These are phyloP conservation scores for Fusarium drepaniforme DNA, from an alignment of 2,329 filamentous ascomycete genomes.

Conservation along the genomic window DNA sequence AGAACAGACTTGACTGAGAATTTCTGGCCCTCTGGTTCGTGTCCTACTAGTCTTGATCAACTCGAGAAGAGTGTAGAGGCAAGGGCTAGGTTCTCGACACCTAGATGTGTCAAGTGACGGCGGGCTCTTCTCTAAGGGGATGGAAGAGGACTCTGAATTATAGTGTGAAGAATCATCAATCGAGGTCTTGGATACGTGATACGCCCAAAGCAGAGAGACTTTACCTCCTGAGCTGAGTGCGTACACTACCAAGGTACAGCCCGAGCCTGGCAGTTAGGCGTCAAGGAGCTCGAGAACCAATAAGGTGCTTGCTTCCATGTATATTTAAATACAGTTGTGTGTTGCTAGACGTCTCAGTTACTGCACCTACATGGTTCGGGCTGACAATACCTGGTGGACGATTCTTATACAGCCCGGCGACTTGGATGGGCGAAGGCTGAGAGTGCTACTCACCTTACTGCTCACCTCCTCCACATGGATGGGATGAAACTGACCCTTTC, in stretches of 20 bases:
- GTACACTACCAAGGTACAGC: not conserved
- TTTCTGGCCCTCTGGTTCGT: not conserved
- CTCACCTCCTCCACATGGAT: too few species aligned
- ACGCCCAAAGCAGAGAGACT: not conserved
- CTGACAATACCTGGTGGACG: not conserved
- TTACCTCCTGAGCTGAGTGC: not conserved
- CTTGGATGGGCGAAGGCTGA: not conserved
- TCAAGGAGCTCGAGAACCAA: not conserved
- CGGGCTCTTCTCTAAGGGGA: not conserved
- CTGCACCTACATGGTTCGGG: not conserved
- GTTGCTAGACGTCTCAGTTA: not conserved
- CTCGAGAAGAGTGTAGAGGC: not conserved
- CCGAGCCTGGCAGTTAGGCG: not conserved
- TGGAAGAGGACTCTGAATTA: not conserved
- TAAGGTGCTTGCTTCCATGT: not conserved
- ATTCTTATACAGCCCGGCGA: not conserved
- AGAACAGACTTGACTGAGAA: accelerated
- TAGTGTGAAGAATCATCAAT: not conserved
- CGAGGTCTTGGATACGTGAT: not conserved
- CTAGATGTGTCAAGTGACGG: not conserved
- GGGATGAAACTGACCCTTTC: too few species aligned
- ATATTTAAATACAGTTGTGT: not conserved
- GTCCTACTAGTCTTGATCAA: not conserved
- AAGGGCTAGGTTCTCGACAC: not conserved
- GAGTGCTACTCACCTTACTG: not conserved